Base-by-base conservation (phyloP, 345 rosid species). In the Iberis pinnata region DNA sequence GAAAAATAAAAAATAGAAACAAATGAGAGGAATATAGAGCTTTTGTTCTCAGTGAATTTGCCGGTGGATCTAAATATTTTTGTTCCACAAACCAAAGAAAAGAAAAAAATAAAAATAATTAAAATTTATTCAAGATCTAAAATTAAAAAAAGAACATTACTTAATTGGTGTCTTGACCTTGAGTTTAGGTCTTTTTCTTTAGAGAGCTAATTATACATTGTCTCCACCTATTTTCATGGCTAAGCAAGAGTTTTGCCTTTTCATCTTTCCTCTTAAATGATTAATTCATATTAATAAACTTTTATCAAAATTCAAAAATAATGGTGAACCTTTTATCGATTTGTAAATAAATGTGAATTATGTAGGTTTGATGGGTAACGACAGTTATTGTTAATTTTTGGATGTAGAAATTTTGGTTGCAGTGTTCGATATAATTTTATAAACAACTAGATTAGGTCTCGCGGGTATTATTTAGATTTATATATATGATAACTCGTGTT, bases 31-130 rank as follows among this genome's bases (percentile, higher is more conserved):
- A 67, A 46, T 53, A 33, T 31, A 3, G 33, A 55, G 58, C 47
- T 61, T 68, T 56, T 56, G 43, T 61, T 61, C 68, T 43, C 41
- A 49, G 63, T 55, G 49, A 56, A 43, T 62, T 51, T 50, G 68
- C 64, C 68, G 69, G 73, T 69, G 68, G 69, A 69, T 69, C 73
- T 56, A 43, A 43, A 27, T 52, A 45, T 54, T 44, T 39, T 38
- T 49, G 40, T 46, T 41, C 56, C 32, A 22, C 47, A 25, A 43
- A 31, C 9, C 9, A 38, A 16, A 4, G 33, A 35, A 13, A 45
- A 45, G 7, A 11, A 36, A 35, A 58, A 33, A 1, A 35, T 3
- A 29, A n/a, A 9, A 20, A 24, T 7, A 3, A 39, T n/a, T 45
- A 29, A 2, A 31, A 13, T 68, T 61, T 27, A 46, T 61, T 49